phyloP scores from a whole-genome alignment of 179 eudicot species.

The Silene noctiflora region DNA sequence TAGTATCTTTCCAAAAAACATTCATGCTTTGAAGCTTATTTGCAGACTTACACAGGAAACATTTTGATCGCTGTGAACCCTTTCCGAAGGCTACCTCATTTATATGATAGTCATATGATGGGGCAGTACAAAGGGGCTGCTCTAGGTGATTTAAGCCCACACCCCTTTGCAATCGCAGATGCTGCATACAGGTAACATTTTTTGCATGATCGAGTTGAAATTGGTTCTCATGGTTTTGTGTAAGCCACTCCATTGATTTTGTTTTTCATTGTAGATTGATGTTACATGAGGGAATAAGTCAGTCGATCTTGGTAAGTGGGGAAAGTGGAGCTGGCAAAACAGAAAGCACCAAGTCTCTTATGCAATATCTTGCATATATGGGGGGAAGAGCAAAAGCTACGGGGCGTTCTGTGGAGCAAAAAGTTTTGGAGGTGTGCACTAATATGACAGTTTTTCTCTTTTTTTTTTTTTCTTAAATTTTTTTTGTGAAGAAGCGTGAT shows the following conservation, averaged over 20 bases:
- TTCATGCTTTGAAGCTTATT: constrained; percentile 22
- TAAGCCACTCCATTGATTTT: constrained; percentile 16
- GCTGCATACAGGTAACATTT: constrained; percentile 72
- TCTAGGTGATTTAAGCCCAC: constrained; percentile 80
- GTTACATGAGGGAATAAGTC: constrained; percentile 83
- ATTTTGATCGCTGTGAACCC: constrained; percentile 96
- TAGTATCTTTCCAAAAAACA: constrained; percentile 7
- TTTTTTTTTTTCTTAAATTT: background rate
- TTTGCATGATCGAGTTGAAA: constrained; percentile 13
- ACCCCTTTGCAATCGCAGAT: constrained; percentile 96
- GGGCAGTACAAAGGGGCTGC: constrained; percentile 72
- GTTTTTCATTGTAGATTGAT: constrained; percentile 60
- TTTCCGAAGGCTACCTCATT: constrained; percentile 71
- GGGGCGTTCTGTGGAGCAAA: constrained; percentile 83
- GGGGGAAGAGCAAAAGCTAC: constrained; percentile 65
- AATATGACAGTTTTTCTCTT: background rate
- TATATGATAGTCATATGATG: constrained; percentile 67
- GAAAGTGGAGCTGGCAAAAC: constrained; percentile 99
- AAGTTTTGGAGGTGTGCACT: constrained; percentile 79
- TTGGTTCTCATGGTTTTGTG: constrained; percentile 16
- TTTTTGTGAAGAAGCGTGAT: background rate
- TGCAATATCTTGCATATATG: constrained; percentile 91
- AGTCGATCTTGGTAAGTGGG: constrained; percentile 92
- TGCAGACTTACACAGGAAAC: constrained; percentile 85
- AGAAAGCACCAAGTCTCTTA: constrained; percentile 89